Conservation (phyloP, 2,329 filamentous ascomycete genomes). For the Diplodia intermedia region DNA sequence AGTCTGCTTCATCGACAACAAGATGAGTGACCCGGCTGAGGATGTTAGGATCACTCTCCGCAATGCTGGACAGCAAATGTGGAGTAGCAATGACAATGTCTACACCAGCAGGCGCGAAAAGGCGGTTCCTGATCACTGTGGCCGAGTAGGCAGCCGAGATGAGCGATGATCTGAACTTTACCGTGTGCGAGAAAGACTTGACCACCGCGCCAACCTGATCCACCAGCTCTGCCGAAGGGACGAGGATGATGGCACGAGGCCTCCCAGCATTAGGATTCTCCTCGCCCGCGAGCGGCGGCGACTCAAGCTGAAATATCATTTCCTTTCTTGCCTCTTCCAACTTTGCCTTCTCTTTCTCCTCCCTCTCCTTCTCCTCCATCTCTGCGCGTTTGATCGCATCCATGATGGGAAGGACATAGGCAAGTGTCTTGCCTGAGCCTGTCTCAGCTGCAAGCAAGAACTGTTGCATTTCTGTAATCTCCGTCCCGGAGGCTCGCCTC, state of each 20-base stretch:
- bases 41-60: conserved; percentile 87
- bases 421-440: conserved; percentile 94
- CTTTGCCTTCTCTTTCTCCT: conserved; percentile 49
- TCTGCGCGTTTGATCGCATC: conserved; percentile 81
- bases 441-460: conserved; percentile 95
- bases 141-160: conserved; percentile 80
- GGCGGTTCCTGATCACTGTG: conserved; percentile 79
- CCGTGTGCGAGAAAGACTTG: conserved; percentile 81
- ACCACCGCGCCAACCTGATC: conserved; percentile 81
- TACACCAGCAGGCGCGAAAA: conserved; percentile 82
- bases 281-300: conserved; percentile 59
- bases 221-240: conserved; percentile 92
- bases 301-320: conserved; percentile 67
- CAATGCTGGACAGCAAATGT: conserved; percentile 86
- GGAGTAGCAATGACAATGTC: conserved; percentile 89
- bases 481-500: conserved; percentile 38
- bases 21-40: conserved; percentile 90
- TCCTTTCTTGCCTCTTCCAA: conserved; percentile 39
- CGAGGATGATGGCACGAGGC: conserved; percentile 82
- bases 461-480: conserved; percentile 56
- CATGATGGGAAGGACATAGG: conserved; percentile 84
- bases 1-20: conserved; percentile 94
- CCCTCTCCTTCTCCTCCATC: conserved; percentile 63
- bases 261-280: conserved; percentile 71
- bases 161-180: conserved; percentile 85